Percentiles rank a stretch among this genome's conserved stretches.
phyloP scores from a whole-genome alignment of 352 stramenopile genomes.

The Globisporangium orthogonon region DNA sequence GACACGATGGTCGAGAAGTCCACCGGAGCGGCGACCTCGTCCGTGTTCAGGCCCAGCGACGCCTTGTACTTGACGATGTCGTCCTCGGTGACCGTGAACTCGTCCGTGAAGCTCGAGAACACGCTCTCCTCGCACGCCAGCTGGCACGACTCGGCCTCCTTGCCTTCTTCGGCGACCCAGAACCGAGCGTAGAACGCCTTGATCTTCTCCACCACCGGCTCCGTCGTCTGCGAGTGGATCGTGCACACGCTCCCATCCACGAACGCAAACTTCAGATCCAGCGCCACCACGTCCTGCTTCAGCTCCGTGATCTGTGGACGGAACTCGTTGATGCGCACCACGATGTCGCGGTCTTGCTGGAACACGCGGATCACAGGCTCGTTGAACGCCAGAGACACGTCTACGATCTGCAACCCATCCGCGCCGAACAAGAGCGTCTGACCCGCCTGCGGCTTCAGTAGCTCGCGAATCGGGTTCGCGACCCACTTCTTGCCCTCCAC shows the following conservation, averaged over 20 bases:
- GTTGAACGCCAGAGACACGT: slow-evolving; percentile 23
- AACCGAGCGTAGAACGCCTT: too few species aligned
- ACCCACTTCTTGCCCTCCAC: slow-evolving; percentile 61
- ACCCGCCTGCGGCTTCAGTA: slow-evolving; percentile 37
- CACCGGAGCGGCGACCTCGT: slow-evolving; percentile 29
- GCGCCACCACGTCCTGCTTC: too few species aligned
- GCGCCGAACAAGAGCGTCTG: slow-evolving; percentile 36
- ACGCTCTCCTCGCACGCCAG: slow-evolving; percentile 56
- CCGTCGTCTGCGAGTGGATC: slow-evolving; percentile 37
- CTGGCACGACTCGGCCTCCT: slow-evolving; percentile 54
- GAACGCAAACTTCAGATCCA: slow-evolving; percentile 8
- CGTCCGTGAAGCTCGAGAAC: slow-evolving; percentile 44
- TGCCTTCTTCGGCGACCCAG: slow-evolving; percentile 53
- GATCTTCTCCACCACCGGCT: slow-evolving; percentile 4
- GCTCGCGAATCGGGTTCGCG: slow-evolving; percentile 45
- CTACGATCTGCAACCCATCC: slow-evolving; percentile 30
- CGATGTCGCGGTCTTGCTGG: slow-evolving; percentile 23
- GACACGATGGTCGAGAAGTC: slow-evolving; percentile 77
- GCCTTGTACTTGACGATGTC: slow-evolving; percentile 59
- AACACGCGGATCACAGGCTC: slow-evolving; percentile 48
- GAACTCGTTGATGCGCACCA: slow-evolving; percentile 49
- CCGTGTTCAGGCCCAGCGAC: slow-evolving; percentile 34
- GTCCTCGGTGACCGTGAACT: slow-evolving; percentile 49
- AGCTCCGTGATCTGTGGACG: slow-evolving; percentile 21
- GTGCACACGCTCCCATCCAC: slow-evolving; percentile 33